A percentile compares a stretch with the other conserved stretches of the same genome.
These are phyloP conservation scores for Flaveria sonorensis DNA, from an alignment of 129 eudicot genomes.

Conservation along the genomic window DNA sequence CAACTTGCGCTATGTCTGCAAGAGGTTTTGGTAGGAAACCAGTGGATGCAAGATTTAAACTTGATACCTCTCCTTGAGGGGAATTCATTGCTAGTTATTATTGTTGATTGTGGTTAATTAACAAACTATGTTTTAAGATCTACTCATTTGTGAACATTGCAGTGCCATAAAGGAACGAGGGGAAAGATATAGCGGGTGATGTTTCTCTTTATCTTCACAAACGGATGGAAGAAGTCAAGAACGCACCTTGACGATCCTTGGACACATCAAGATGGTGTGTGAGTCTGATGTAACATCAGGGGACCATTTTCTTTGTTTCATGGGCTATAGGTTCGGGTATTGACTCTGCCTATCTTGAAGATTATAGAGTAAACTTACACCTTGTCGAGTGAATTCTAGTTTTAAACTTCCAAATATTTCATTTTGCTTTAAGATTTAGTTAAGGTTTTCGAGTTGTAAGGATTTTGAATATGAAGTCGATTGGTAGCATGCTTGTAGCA, in stretches of 20 bases:
- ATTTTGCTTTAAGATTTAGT: constrained; percentile 28
- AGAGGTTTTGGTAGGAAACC: no score
- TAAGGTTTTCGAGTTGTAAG: constrained; percentile 23
- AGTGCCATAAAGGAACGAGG: constrained; percentile 28
- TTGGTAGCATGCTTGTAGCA: constrained; percentile 39
- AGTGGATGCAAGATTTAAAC: no score
- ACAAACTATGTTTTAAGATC: constrained; percentile 10
- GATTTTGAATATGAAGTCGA: constrained; percentile 29
- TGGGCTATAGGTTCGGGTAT: constrained; percentile 94
- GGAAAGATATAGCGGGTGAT: constrained; percentile 32
- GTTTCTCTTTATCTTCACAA: constrained; percentile 32
- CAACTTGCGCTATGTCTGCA: no score
- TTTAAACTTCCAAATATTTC: constrained; percentile 17
- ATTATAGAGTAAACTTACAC: constrained; percentile 48
- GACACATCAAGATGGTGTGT: constrained; percentile 31
- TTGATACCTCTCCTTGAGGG: no score
- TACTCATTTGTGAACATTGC: constrained; percentile 25
- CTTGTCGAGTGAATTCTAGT: constrained; percentile 26
- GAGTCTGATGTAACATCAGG: constrained; percentile 21
- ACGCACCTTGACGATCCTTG: constrained; percentile 78
- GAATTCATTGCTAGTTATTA: background rate
- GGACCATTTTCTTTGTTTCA: constrained; percentile 38
- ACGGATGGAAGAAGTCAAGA: constrained; percentile 84
- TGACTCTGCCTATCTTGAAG: constrained; percentile 61
- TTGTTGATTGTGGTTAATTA: background rate